Evolutionary conservation across 805 yeast species (phyloP).

Genomic region (Wickerhamomyces canadensis): DNA sequence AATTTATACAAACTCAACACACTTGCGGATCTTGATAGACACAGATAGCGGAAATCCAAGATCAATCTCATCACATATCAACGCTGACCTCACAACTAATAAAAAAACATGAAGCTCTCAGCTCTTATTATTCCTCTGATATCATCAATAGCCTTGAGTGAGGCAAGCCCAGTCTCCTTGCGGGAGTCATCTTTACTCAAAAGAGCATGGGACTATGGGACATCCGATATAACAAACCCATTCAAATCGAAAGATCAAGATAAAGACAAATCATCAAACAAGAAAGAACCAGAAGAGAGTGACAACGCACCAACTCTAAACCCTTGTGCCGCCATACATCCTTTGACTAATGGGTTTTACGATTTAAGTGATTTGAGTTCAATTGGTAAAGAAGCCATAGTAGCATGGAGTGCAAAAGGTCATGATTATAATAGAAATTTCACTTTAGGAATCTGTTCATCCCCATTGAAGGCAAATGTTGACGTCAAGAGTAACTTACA

Average conservation of each 20-base stretch:
- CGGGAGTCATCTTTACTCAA: neutral
- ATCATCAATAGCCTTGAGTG: neutral
- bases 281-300: constrained; percentile 6
- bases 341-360: constrained; percentile 34
- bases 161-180: neutral
- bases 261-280: constrained; percentile 3
- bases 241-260: constrained; percentile 5
- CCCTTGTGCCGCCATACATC: constrained; percentile 40
- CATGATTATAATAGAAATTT: constrained; percentile 67
- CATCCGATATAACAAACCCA: constrained; percentile 14
- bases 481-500: constrained; percentile 24
- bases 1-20: too few relatives aligned
- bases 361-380: constrained; percentile 27
- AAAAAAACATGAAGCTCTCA: neutral
- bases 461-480: constrained; percentile 34
- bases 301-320: constrained; percentile 12
- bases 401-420: constrained; percentile 66
- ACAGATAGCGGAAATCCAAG: too few relatives aligned
- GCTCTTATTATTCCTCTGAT: too few relatives aligned
- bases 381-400: constrained; percentile 17
- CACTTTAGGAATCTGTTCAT: constrained; percentile 65
- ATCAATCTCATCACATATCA: too few relatives aligned
- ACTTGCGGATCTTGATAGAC: too few relatives aligned
- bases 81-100: too few relatives aligned
- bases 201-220: constrained; percentile 17